Evolutionary conservation across 1,284 basidiomycete genomes (phyloP), one percentile per base, ranked within the genome.

Genomic region (Cutaneotrichosporon dermatis): DNA sequence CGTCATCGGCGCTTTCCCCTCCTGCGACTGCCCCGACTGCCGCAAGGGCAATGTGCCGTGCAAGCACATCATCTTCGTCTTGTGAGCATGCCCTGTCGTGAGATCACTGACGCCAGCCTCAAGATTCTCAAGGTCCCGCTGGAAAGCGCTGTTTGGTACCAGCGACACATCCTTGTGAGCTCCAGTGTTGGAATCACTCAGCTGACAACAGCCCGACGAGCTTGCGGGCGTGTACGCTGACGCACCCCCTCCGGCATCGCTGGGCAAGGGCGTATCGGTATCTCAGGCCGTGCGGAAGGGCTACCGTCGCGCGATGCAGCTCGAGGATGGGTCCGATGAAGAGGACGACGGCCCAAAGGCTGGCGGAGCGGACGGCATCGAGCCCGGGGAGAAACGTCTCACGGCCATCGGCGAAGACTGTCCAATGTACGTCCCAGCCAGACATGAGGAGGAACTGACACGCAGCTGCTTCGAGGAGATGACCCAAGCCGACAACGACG

Each of bases 21-120:
- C 39, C 15, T 75, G 73, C 60, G 67, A 75, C 55, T 75, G 73
- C 57, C 71, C 73, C 7, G 73, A 75, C 50, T 55, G 39, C 25
- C n/a, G 37, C 15, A 75, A 70, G 49, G 69, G 70, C 7, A 70
- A 72, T 51, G 56, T 57, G 7, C 71, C 71, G 8, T 75, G 73
- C 65, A 73, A 75, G 55, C 73, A 75, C 54, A 68, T 73, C 52
- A 67, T 75, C n/a, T 75, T 73, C 53, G 65, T 73, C 42, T 71
- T 72, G 73, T 75, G 25, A 25, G 60, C 71, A 61, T 3, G 13
- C 46, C 33, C 12, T 15, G 42, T 13, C 4, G 4, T 41, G 43
- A 42, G 8, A 35, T 25, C 25, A 40, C 41, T 44, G 35, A 50
- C 49, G 40, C 16, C 46, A 75, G 73, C 59, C 56, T 75, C 58